Percentiles rank a stretch among this genome's conserved stretches.
Conservation (phyloP, 1,139 yeast genomes). For the Yamadazyma friedrichii region DNA sequence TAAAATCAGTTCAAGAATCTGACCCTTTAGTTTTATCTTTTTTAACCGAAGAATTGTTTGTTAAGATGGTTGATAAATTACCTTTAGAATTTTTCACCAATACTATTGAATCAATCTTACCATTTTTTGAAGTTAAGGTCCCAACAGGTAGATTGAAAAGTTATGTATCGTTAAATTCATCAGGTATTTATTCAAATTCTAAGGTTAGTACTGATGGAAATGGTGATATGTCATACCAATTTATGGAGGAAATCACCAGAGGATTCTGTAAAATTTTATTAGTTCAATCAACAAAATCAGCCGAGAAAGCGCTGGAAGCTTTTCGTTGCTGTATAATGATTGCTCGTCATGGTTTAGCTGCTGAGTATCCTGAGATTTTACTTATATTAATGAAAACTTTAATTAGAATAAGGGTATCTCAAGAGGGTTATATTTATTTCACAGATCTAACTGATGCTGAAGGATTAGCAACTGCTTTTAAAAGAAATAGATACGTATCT, state of each 20-base stretch:
- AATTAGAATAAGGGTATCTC: constrained; percentile 54
- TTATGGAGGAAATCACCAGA: constrained; percentile 26
- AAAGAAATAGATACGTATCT: constrained; percentile 40
- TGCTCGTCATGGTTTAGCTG: constrained; percentile 27
- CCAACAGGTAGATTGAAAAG: constrained; percentile 17
- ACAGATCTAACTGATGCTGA: constrained; percentile 62
- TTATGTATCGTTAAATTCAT: constrained; percentile 23
- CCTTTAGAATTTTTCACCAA: constrained; percentile 25
- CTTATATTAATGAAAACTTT: constrained; percentile 53
- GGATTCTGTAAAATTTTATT: constrained; percentile 35
- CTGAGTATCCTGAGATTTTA: constrained; percentile 32
- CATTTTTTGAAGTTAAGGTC: constrained; percentile 13
- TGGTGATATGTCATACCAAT: constrained; percentile 10
- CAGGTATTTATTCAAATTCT: constrained; percentile 12
- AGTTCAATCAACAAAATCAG: constrained; percentile 21
- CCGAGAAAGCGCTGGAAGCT: constrained; percentile 28
- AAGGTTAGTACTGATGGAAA: neutral
- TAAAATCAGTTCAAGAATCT: constrained; percentile 25
- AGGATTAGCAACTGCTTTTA: constrained; percentile 61
- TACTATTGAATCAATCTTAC: constrained; percentile 17
- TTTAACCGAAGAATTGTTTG: constrained; percentile 30
- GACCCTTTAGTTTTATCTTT: constrained; percentile 34
- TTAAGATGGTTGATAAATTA: constrained; percentile 24
- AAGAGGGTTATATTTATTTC: constrained; percentile 46
- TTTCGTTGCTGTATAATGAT: constrained; percentile 28